These are phyloP conservation scores for Clavispora santaluciae DNA, from an alignment of 805 yeast genomes.

Conservation along the genomic window DNA sequence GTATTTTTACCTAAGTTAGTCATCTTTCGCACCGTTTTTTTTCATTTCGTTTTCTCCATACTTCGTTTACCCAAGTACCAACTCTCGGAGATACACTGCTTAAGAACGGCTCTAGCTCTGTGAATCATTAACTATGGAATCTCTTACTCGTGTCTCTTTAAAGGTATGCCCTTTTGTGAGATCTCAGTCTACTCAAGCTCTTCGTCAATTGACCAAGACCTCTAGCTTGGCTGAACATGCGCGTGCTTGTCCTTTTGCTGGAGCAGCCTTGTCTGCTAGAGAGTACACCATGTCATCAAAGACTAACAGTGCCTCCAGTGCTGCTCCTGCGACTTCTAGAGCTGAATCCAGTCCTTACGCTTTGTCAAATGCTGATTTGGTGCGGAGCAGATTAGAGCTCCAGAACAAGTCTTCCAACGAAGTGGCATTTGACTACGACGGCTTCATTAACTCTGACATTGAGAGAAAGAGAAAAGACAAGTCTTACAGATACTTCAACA, in stretches of 20 bases:
- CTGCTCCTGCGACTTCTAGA: conserved; percentile 28
- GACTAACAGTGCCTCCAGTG: conserved; percentile 42
- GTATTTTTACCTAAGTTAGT: neutral
- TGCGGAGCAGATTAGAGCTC: conserved; percentile 21
- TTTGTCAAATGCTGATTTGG: conserved; percentile 24
- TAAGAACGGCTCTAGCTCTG: neutral
- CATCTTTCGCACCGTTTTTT: conserved; percentile 1
- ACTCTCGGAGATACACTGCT: neutral
- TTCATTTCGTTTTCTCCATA: neutral
- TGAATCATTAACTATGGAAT: conserved; percentile 52
- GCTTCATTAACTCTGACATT: conserved; percentile 63
- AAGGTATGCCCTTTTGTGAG: conserved; percentile 81
- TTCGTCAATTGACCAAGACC: conserved; percentile 50
- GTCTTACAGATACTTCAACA: conserved; percentile 94
- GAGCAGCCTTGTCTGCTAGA: conserved; percentile 58
- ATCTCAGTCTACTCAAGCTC: conserved; percentile 51
- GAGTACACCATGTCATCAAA: conserved; percentile 46
- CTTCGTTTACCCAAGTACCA: neutral
- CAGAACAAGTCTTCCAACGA: conserved; percentile 39
- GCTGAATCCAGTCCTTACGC: conserved; percentile 31
- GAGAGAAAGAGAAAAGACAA: conserved; percentile 76
- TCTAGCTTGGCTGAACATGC: conserved; percentile 54
- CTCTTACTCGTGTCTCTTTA: conserved; percentile 70
- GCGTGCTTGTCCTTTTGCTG: conserved; percentile 84
- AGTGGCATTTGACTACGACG: conserved; percentile 62